Base-by-base conservation (phyloP, 106 monocot genomes). In the Vanilla planifolia region DNA sequence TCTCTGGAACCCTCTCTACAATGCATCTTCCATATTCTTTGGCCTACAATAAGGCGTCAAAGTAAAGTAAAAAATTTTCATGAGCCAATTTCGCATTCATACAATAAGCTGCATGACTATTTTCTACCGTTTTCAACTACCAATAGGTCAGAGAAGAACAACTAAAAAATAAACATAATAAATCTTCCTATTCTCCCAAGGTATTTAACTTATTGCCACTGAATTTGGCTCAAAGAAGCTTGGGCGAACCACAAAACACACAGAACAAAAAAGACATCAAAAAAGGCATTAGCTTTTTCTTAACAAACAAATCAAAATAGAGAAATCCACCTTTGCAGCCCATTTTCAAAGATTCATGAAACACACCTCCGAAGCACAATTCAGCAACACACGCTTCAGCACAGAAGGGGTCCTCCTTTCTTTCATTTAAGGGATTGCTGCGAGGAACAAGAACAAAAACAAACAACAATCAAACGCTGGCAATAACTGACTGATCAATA, bases 21-120 rank as follows among this genome's bases (percentile, higher is more conserved):
- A 98, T 79, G 77, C 96, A 98, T 66, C 46, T 79, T 22, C 96
- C 96, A 63, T 88, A 83, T 51, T 79, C 76, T 77, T 76, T 82
- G 62, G 73, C 67, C 75, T 83, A 43, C 26, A 37, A 15, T 13
- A 62, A 51, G 5, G 44, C 24, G 44, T 14, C 25, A 62, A 17
- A 57, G 1, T 10, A 33, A 33, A 55, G 26, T 29, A 5, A 41
- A 69, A 25, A 26, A 22, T 40, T 11, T 46, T 17, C 2, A 50
- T 28, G 10, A 20, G 13, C 9, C 61, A 40, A 39, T 10, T 33
- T 13, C 24, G 48, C 14, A 41, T 33, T 30, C 20, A 32, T 23
- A 15, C 11, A 33, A 55, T 11, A 24, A 51, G 34, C 39, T 23
- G 3, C 30, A 47, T 20, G 15, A 11, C 53, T 19, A 10, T 6